These are phyloP conservation scores for Neonectria punicea DNA, from an alignment of 2,329 filamentous ascomycete genomes.

Conservation along the genomic window DNA sequence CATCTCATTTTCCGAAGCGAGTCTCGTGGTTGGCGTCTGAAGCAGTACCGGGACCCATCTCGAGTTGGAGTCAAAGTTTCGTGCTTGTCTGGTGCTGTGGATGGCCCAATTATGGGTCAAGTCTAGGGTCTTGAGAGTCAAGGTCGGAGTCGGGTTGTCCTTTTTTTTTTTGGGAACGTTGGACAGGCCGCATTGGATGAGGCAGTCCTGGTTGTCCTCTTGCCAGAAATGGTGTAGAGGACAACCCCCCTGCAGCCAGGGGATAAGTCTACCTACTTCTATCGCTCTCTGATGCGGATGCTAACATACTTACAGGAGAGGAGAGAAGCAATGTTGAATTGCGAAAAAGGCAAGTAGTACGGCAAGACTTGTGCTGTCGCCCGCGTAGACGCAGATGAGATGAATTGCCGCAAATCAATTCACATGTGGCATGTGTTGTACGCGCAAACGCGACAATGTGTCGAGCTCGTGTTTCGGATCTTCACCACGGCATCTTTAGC, in stretches of 20 bases:
- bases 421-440: not conserved
- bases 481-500: conserved; percentile 9
- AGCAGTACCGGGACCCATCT: conserved; percentile 79
- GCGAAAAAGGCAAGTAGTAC: not conserved
- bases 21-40: conserved; percentile 23
- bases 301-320: conserved; percentile 44
- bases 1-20: conserved; percentile 11
- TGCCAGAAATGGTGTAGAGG: conserved; percentile 62
- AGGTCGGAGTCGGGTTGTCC: conserved; percentile 31
- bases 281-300: conserved; percentile 22
- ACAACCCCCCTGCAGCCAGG: conserved; percentile 56
- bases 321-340: not conserved
- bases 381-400: not conserved
- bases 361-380: conserved; percentile 7
- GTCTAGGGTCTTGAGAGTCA: conserved; percentile 23
- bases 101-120: conserved; percentile 19
- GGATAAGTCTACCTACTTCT: conserved; percentile 59
- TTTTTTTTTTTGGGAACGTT: conserved; percentile 31
- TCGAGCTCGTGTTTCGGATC: conserved; percentile 14
- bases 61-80: conserved; percentile 93
- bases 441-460: not conserved
- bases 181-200: conserved; percentile 41
- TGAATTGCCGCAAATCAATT: conserved; percentile 12
- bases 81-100: conserved; percentile 76
- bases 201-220: conserved; percentile 61